These are phyloP conservation scores for Austroboletus eburneus DNA, from an alignment of 768 basidiomycete species.

Conservation along the genomic window DNA sequence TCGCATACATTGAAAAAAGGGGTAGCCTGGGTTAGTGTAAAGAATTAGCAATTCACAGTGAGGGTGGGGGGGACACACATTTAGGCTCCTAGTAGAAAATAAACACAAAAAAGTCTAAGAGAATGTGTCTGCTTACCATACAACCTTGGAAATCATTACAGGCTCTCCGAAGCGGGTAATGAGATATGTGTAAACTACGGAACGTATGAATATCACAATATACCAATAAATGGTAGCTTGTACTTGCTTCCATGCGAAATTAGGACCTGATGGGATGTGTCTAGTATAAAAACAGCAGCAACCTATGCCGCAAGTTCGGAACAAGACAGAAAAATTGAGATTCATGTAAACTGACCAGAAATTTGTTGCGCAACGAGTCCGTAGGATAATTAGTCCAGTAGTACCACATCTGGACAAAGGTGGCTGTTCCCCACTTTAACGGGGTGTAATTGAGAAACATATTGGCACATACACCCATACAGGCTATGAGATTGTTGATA, in stretches of 20 bases:
- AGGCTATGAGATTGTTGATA: constrained; percentile 32
- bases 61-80: constrained; percentile 13
- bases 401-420: constrained; percentile 50
- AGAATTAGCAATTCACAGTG: background rate
- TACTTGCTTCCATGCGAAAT: constrained; percentile 48
- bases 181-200: constrained; percentile 44
- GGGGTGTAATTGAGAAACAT: background rate
- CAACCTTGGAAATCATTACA: constrained; percentile 29
- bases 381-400: constrained; percentile 47
- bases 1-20: constrained; percentile 47
- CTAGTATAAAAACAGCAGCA: constrained; percentile 43
- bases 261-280: constrained; percentile 50
- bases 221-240: no score
- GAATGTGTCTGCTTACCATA: constrained; percentile 37
- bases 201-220: background rate
- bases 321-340: background rate
- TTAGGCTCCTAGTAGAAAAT: constrained; percentile 21
- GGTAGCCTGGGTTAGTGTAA: constrained; percentile 35
- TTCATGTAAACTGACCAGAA: constrained; percentile 34
- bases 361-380: constrained; percentile 46
- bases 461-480: constrained; percentile 42
- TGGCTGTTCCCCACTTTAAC: constrained; percentile 36
- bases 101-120: background rate
- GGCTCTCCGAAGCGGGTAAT: constrained; percentile 38
- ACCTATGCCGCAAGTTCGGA: constrained; percentile 36